Base-by-base conservation (phyloP, 2,329 filamentous ascomycete species). In the Trichoderma endophyticum region DNA sequence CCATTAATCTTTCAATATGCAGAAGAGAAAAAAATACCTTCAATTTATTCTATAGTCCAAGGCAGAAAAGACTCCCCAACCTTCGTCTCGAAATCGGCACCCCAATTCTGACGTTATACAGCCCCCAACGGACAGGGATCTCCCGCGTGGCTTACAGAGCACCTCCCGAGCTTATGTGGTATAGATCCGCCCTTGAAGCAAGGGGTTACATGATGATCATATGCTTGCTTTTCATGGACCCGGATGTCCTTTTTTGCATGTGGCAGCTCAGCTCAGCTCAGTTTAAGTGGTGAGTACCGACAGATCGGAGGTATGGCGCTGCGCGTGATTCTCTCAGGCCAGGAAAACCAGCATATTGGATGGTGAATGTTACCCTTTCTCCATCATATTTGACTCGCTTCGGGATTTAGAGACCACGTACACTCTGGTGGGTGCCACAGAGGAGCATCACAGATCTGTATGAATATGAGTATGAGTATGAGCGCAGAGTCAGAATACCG, bases 81-180 rank as follows among this genome's bases (percentile, higher is more conserved):
- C 34, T 14, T 11, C 1, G 2, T 9, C 60, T 30, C 36, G 4
- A 48, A 43, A 48, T 30, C 60, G 36, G 36, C 36, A 66, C 28
- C 57, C 28, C 7, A 6, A 48, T 70, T 62, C 67, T 70, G 67
- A 70, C 67, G 67, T 62, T 62, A 70, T 70, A n/a, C 39, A 61
- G 36, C 56, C 36, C 39, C 39, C 28, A 36, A 24, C 39, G 6
- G n/a, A 28, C 56, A 61, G 43, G 36, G 39, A 70, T 62, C 66
- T 36, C 36, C 36, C 57, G 56, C 28, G 66, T 61, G 57, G 56
- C 56, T 69, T 70, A 61, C 28, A 21, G 9, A 14, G 48, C 14
- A 2, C 34, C 30, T 30, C 28, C n/a, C 57, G 7, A 12, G 67
- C 67, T 62, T 70, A 70, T 51, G 63, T 66, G 39, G 51, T 34